Conservation (phyloP, 257 asterid genomes). For the Nicotiana obtusifolia region DNA sequence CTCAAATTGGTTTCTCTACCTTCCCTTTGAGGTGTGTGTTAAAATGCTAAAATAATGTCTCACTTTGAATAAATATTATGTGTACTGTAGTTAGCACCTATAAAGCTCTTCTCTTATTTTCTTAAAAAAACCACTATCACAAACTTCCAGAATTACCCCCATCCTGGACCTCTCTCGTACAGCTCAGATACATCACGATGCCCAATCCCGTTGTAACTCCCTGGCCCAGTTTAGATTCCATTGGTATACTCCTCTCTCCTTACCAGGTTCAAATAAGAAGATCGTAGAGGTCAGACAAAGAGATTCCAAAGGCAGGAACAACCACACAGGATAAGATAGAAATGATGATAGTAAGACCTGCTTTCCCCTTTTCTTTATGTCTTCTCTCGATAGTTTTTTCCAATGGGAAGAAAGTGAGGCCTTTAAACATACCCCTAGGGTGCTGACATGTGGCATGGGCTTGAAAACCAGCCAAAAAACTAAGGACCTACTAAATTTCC, state of each 20-base stretch:
- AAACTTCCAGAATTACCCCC: neutral
- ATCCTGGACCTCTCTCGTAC: neutral
- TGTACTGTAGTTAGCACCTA: neutral
- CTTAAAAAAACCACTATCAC: neutral
- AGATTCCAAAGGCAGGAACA: neutral
- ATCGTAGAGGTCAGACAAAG: neutral
- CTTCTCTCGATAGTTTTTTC: neutral
- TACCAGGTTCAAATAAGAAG: neutral
- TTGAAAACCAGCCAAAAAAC: conserved; percentile 1
- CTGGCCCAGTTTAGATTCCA: neutral
- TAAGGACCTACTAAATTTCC: neutral
- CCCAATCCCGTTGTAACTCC: neutral
- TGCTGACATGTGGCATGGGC: neutral
- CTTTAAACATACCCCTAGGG: neutral
- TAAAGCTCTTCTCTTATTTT: neutral
- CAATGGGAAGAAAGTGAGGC: neutral
- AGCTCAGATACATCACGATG: neutral
- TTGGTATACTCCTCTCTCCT: neutral
- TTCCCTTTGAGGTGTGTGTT: neutral
- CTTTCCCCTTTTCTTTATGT: neutral
- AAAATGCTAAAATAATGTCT: neutral
- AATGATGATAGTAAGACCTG: neutral
- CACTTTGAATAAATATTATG: neutral
- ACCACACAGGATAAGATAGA: neutral
- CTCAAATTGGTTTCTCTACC: neutral